phyloP scores from a whole-genome alignment of 345 rosid species.

The Anastatica hierochuntica region DNA sequence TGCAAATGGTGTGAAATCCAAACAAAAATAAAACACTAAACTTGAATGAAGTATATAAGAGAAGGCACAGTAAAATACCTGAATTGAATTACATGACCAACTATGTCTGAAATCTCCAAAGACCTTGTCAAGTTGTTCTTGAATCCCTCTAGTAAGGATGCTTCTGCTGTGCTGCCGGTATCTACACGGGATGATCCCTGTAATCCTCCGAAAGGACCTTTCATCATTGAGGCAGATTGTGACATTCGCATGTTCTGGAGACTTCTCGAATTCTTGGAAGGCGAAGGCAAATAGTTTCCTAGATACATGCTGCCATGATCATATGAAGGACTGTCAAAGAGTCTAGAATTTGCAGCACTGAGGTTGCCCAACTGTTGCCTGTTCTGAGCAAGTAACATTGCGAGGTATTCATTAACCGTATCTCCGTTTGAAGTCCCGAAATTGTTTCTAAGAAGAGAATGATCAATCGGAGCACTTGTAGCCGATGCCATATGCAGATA shows the following conservation, averaged over 20 bases:
- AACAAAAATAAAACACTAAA: slow-evolving; percentile 8
- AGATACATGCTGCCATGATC: slow-evolving; percentile 39
- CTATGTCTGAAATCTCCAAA: slow-evolving; percentile 65
- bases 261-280: slow-evolving; percentile 44
- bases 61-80: slow-evolving; percentile 42
- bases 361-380: slow-evolving; percentile 56
- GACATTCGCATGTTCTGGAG: slow-evolving; percentile 42
- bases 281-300: slow-evolving; percentile 41
- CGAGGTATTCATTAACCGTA: slow-evolving; percentile 45
- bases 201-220: slow-evolving; percentile 43
- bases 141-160: slow-evolving; percentile 72
- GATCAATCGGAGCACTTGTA: slow-evolving; percentile 32
- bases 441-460: slow-evolving; percentile 34
- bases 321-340: slow-evolving; percentile 43
- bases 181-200: slow-evolving; percentile 49
- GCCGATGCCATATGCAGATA: slow-evolving; percentile 38
- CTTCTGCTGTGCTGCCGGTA: slow-evolving; percentile 39
- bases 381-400: slow-evolving; percentile 55
- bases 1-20: slow-evolving; percentile 31
- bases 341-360: slow-evolving; percentile 38
- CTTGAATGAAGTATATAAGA: not conserved
- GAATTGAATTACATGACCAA: slow-evolving; percentile 77
- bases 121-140: slow-evolving; percentile 71
- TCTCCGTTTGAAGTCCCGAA: slow-evolving; percentile 36
- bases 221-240: slow-evolving; percentile 46